A percentile compares a stretch with the other conserved stretches of the same genome.
These are phyloP conservation scores for Penicillium sp. DNA, from an alignment of 2,329 filamentous ascomycete genomes.

Conservation along the genomic window DNA sequence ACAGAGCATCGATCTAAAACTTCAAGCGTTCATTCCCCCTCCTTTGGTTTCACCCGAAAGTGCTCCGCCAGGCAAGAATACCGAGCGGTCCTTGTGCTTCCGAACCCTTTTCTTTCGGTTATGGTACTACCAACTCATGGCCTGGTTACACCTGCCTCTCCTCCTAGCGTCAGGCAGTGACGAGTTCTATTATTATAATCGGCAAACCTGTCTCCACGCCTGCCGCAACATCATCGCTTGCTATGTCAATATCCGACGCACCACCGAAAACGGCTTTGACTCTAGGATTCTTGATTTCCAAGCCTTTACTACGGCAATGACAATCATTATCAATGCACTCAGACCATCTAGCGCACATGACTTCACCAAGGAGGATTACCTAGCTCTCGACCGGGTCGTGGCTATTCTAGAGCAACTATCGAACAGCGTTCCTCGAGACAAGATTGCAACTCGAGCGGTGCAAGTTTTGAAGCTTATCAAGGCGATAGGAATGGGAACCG, in stretches of 20 bases:
- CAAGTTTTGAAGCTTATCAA: constrained; percentile 5
- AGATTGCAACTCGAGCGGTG: constrained; percentile 6
- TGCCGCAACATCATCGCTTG: constrained; percentile 7
- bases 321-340: constrained; percentile 8
- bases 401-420: not conserved
- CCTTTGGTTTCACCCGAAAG: not conserved
- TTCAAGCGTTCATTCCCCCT: not conserved
- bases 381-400: constrained; percentile 3
- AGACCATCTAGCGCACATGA: not conserved
- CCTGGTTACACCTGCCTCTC: constrained; percentile 13
- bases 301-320: constrained; percentile 14
- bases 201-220: constrained; percentile 9
- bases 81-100: not conserved
- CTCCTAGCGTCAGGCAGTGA: not conserved
- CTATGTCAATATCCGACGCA: constrained; percentile 6
- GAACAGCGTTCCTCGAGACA: not conserved
- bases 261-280: constrained; percentile 4
- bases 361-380: not conserved
- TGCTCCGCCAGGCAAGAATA: not conserved
- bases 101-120: not conserved
- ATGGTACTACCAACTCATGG: constrained; percentile 10
- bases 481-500: not conserved
- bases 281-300: constrained; percentile 14
- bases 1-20: constrained; percentile 7
- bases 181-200: constrained; percentile 3